Conservation (phyloP, 768 basidiomycete genomes). For the Melanogaster broomeanus region DNA sequence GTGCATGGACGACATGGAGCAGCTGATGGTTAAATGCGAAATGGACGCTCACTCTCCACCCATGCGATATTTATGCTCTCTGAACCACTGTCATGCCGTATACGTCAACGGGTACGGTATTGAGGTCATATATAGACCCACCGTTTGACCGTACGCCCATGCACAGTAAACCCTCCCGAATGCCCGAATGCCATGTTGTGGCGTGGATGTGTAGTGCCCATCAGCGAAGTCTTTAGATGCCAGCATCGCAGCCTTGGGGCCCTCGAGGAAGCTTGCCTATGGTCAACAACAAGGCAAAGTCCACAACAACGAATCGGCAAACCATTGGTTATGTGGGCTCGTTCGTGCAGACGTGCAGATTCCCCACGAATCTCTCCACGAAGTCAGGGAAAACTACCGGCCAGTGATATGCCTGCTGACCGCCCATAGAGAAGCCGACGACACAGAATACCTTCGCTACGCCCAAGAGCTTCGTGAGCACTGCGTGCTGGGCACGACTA, state of each 20-base stretch:
- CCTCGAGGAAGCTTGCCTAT: constrained; percentile 55
- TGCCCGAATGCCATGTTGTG: constrained; percentile 53
- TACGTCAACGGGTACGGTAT: neutral
- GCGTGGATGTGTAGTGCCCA: constrained; percentile 51
- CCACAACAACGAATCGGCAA: neutral
- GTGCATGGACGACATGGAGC: neutral
- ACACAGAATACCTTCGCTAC: constrained; percentile 18
- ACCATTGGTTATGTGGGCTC: constrained; percentile 59
- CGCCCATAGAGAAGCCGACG: constrained; percentile 64
- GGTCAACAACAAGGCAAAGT: neutral
- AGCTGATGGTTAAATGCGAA: neutral
- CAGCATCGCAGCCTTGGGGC: constrained; percentile 54
- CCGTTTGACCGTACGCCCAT: constrained; percentile 63
- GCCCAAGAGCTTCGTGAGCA: constrained; percentile 39
- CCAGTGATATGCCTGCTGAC: constrained; percentile 61
- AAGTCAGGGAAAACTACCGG: constrained; percentile 57
- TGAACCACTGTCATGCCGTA: constrained; percentile 48
- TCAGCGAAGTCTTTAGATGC: constrained; percentile 56
- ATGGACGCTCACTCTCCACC: constrained; percentile 38
- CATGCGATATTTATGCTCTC: constrained; percentile 46
- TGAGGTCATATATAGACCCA: constrained; percentile 22
- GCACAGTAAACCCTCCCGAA: constrained; percentile 60
- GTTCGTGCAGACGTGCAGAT: constrained; percentile 60
- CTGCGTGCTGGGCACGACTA: constrained; percentile 56
- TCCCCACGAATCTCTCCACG: constrained; percentile 44